Evolutionary conservation across 192 early-diverging fungal species (phyloP).

Genomic region (Umbelopsis vinacea): DNA sequence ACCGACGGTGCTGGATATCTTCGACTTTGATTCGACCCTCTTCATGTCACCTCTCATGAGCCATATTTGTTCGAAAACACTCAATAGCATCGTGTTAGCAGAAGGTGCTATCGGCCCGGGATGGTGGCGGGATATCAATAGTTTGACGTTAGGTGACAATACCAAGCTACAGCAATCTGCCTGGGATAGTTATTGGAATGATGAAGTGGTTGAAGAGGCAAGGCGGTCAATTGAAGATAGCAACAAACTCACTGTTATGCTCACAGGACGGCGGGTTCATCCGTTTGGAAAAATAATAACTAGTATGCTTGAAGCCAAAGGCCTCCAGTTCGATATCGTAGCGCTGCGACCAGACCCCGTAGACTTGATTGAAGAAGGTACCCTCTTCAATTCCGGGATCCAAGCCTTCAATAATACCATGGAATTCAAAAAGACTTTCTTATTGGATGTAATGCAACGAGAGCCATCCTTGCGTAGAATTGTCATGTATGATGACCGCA

Average conservation of each 20-base stretch:
- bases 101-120: constrained; percentile 35
- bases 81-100: constrained; percentile 9
- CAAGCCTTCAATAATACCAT: constrained; percentile 31
- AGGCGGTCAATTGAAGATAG: constrained; percentile 25
- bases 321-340: constrained; percentile 30
- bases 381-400: background rate
- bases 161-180: constrained; percentile 22
- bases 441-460: constrained; percentile 21
- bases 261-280: constrained; percentile 39
- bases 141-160: constrained; percentile 31
- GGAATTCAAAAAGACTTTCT: constrained; percentile 38
- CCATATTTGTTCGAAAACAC: constrained; percentile 11
- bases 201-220: constrained; percentile 29
- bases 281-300: constrained; percentile 31
- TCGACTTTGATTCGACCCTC: constrained; percentile 40
- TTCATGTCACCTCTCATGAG: constrained; percentile 39
- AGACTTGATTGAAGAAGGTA: background rate
- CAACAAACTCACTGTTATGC: constrained; percentile 28
- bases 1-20: constrained; percentile 31
- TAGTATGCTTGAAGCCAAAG: constrained; percentile 24
- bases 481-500: constrained; percentile 39
- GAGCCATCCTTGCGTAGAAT: constrained; percentile 28
- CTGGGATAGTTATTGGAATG: constrained; percentile 42
- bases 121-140: constrained; percentile 39
- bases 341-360: constrained; percentile 39